These are phyloP conservation scores for Lodderomyces theae DNA, from an alignment of 1,139 yeast species.

Conservation along the genomic window DNA sequence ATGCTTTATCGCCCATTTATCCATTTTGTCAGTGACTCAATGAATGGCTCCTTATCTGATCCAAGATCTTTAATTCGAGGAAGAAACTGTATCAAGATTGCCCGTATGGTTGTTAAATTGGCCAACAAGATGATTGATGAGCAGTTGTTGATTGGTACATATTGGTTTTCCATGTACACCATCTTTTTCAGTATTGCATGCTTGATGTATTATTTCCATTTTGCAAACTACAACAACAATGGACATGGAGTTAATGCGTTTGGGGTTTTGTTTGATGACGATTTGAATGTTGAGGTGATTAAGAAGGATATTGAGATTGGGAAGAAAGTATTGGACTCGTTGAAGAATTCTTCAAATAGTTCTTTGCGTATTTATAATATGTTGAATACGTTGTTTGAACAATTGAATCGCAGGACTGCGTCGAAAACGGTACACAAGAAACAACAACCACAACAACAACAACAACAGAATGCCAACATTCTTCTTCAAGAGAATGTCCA, in stretches of 20 bases:
- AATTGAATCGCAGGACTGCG: constrained; percentile 68
- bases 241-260: constrained; percentile 40
- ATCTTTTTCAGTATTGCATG: constrained; percentile 92
- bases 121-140: constrained; percentile 81
- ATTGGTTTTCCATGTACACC: constrained; percentile 91
- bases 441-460: constrained; percentile 1
- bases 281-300: constrained; percentile 63
- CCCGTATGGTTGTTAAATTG: constrained; percentile 77
- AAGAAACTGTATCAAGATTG: constrained; percentile 79
- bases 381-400: constrained; percentile 77
- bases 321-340: constrained; percentile 63
- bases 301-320: constrained; percentile 80
- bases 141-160: constrained; percentile 76
- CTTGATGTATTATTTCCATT: constrained; percentile 79
- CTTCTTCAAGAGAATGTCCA: constrained; percentile 23
- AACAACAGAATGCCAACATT: constrained; percentile 8
- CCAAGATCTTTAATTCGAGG: constrained; percentile 62
- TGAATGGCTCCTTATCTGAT: constrained; percentile 38
- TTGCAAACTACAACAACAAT: constrained; percentile 40
- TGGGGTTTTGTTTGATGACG: constrained; percentile 54
- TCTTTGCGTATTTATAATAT: constrained; percentile 79
- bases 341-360: constrained; percentile 74
- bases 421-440: constrained; percentile 24
- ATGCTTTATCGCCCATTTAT: constrained; percentile 88
- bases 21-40: constrained; percentile 68